These are phyloP conservation scores for Bipolaris sorokiniana DNA, from an alignment of 2,329 filamentous ascomycete species.

Conservation along the genomic window DNA sequence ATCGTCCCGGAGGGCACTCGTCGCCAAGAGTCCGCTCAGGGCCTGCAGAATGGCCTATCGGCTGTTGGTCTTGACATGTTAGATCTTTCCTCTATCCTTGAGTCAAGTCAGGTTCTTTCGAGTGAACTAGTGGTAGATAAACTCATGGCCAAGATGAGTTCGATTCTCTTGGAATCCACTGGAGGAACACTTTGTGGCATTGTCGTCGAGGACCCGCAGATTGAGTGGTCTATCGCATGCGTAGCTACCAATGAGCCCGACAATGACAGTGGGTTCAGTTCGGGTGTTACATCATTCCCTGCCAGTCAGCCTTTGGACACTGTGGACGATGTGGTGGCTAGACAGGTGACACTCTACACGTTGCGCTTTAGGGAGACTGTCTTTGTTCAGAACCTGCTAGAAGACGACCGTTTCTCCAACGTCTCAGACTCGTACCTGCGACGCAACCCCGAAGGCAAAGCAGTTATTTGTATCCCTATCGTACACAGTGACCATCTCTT, in stretches of 20 bases:
- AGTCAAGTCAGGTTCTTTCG: slow-evolving; percentile 79
- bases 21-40: slow-evolving; percentile 52
- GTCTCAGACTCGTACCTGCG: slow-evolving; percentile 72
- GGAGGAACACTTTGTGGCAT: slow-evolving; percentile 77
- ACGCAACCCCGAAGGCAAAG: slow-evolving; percentile 71
- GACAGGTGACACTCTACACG: slow-evolving; percentile 78
- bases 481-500: slow-evolving; percentile 74
- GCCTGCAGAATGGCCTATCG: slow-evolving; percentile 68
- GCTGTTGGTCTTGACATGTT: slow-evolving; percentile 77
- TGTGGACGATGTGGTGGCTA: slow-evolving; percentile 70
- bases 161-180: slow-evolving; percentile 79
- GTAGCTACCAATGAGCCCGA: slow-evolving; percentile 70
- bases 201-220: slow-evolving; percentile 71
- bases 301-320: slow-evolving; percentile 68
- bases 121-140: slow-evolving; percentile 78
- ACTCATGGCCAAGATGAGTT: slow-evolving; percentile 79
- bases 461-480: slow-evolving; percentile 81
- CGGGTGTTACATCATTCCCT: slow-evolving; percentile 69
- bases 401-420: slow-evolving; percentile 79
- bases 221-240: slow-evolving; percentile 73
- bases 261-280: slow-evolving; percentile 23
- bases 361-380: slow-evolving; percentile 77
- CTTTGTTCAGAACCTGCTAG: slow-evolving; percentile 74
- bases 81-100: slow-evolving; percentile 77
- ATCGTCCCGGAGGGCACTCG: slow-evolving; percentile 54